Conservation (phyloP, 345 rosid species). For the Rhizophora apiculata region DNA sequence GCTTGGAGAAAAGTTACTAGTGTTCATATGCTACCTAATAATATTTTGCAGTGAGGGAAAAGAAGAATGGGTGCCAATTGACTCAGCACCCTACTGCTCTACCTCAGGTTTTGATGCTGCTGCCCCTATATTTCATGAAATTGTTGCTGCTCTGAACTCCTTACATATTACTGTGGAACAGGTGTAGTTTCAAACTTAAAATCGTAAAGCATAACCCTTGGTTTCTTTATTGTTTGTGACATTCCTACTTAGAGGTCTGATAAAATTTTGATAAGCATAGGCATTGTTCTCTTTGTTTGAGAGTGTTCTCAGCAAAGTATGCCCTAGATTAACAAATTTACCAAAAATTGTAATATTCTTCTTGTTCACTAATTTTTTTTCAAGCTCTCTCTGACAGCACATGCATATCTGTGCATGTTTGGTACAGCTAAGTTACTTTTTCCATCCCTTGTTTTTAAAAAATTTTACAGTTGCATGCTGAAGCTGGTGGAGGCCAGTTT, state of each 20-base stretch:
- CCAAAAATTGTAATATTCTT: not conserved
- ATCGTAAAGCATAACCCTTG: too few species aligned
- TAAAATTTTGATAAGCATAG: too few species aligned
- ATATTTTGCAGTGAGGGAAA: conserved; percentile 61
- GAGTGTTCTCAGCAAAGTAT: too few species aligned
- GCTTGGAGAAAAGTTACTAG: not conserved
- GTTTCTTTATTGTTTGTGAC: too few species aligned
- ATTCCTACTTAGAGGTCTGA: too few species aligned
- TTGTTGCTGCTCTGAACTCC: conserved; percentile 56
- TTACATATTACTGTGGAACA: conserved; percentile 76
- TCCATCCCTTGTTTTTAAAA: conserved; percentile 11
- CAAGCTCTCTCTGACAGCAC: not conserved
- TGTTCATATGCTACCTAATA: not conserved
- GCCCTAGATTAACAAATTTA: too few species aligned
- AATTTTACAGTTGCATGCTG: conserved; percentile 62
- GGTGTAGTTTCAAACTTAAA: conserved; percentile 35
- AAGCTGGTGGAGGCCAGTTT: conserved; percentile 91
- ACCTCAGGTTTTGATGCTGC: conserved; percentile 63
- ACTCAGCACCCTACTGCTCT: conserved; percentile 74
- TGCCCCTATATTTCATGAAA: conserved; percentile 62
- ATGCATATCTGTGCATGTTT: too few species aligned
- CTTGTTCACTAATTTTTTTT: not conserved
- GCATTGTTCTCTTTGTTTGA: too few species aligned
- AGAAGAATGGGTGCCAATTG: conserved; percentile 82
- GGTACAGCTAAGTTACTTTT: not conserved